Evolutionary conservation across 1,284 basidiomycete species (phyloP).

Genomic region (Microbotryum intermedium): DNA sequence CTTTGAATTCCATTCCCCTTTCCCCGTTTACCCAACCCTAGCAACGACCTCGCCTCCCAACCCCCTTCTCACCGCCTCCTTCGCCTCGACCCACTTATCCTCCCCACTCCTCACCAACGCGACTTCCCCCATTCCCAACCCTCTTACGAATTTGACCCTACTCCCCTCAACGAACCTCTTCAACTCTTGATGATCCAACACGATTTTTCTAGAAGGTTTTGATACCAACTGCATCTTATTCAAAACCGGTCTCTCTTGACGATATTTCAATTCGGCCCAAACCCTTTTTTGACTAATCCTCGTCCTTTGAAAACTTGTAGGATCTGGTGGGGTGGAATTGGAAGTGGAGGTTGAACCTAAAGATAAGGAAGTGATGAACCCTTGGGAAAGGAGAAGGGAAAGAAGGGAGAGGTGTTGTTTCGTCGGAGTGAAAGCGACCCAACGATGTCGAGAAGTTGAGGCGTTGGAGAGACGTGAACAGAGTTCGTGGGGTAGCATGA

Average conservation of each 20-base stretch:
- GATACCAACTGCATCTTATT: constrained; percentile 62
- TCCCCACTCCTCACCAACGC: constrained; percentile 59
- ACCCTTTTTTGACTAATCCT: constrained; percentile 46
- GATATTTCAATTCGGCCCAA: constrained; percentile 84
- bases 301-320: constrained; percentile 51
- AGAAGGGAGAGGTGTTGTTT: constrained; percentile 74
- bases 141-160: constrained; percentile 57
- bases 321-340: constrained; percentile 34
- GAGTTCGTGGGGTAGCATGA: constrained; percentile 56
- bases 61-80: constrained; percentile 41
- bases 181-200: constrained; percentile 64
- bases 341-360: constrained; percentile 64
- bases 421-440: constrained; percentile 63
- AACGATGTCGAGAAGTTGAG: constrained; percentile 67
- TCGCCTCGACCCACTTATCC: constrained; percentile 39
- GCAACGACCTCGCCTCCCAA: constrained; percentile 42
- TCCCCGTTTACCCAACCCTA: constrained; percentile 26
- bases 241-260: constrained; percentile 72
- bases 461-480: constrained; percentile 80
- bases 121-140: constrained; percentile 74
- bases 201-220: constrained; percentile 62
- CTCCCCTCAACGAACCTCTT: constrained; percentile 52
- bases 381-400: constrained; percentile 73
- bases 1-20: too few species aligned
- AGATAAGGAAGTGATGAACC: constrained; percentile 70